Conservation (phyloP, 1,284 basidiomycete species). For the Hemileia vastatrix region DNA sequence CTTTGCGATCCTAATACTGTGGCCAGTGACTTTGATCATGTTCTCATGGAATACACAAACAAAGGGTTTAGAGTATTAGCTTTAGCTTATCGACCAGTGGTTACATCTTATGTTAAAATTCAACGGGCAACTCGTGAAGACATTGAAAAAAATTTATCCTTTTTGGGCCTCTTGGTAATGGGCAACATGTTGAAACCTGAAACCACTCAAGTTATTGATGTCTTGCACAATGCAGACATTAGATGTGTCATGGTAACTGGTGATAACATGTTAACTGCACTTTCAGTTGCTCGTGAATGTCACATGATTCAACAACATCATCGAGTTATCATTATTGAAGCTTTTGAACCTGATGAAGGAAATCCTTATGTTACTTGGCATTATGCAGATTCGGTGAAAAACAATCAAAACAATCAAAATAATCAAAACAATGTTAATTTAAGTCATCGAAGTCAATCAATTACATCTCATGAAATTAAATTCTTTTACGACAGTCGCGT, state of each 20-base stretch:
- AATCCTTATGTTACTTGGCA: no score
- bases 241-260: slow-evolving; percentile 33
- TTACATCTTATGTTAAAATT: no score
- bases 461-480: no score
- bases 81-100: no score
- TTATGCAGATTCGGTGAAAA: no score
- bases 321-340: slow-evolving; percentile 25
- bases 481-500: no score
- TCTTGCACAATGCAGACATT: slow-evolving; percentile 25
- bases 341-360: no score
- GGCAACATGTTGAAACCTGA: slow-evolving; percentile 29
- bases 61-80: slow-evolving; percentile 29
- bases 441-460: no score
- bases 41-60: slow-evolving; percentile 26
- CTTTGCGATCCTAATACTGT: slow-evolving; percentile 21
- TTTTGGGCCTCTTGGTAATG: slow-evolving; percentile 29
- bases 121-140: no score
- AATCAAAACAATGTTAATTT: no score
- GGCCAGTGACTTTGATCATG: slow-evolving; percentile 24
- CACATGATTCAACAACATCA: background rate
- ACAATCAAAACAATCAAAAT: no score
- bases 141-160: no score
- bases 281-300: slow-evolving; percentile 30
- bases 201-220: slow-evolving; percentile 24
- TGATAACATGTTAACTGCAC: slow-evolving; percentile 30